Evolutionary conservation across 2,329 filamentous ascomycete species (phyloP).

Genomic region (Akanthomyces muscarius): DNA sequence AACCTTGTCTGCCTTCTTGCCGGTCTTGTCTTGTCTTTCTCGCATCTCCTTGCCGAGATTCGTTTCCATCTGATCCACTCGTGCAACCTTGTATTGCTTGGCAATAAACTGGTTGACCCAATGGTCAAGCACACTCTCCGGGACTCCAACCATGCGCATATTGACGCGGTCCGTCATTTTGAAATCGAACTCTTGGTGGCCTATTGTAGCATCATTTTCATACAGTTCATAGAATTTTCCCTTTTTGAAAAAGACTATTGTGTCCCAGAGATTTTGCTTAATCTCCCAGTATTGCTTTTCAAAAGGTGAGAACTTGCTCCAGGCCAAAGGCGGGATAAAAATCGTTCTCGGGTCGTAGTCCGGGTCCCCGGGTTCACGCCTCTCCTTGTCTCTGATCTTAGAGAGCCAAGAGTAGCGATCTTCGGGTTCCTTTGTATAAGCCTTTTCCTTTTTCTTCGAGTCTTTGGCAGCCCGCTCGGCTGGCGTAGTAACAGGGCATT

Average conservation of each 20-base stretch:
- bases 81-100: constrained; percentile 94
- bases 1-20: constrained; percentile 83
- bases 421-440: constrained; percentile 76
- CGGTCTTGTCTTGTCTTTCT: constrained; percentile 66
- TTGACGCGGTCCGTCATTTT: constrained; percentile 98
- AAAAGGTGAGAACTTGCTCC: constrained; percentile 82
- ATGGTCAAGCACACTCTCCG: constrained; percentile 88
- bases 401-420: constrained; percentile 88
- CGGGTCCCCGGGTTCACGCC: constrained; percentile 70
- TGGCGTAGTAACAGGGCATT: constrained; percentile 33
- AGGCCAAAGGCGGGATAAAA: constrained; percentile 80
- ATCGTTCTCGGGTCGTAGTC: constrained; percentile 90
- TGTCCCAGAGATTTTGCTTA: constrained; percentile 96
- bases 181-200: constrained; percentile 93
- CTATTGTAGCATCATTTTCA: constrained; percentile 94
- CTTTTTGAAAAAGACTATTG: constrained; percentile 99
- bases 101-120: constrained; percentile 99
- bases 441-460: constrained; percentile 57
- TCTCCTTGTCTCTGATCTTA: constrained; percentile 78
- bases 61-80: constrained; percentile 95
- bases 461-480: constrained; percentile 27
- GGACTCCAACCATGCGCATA: constrained; percentile 99
- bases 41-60: constrained; percentile 97
- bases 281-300: constrained; percentile 99
- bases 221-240: constrained; percentile 99